Evolutionary conservation across 2,329 filamentous ascomycete genomes (phyloP), one percentile per base, ranked within the genome.

Genomic region (Chrysoporthe austroafricana): DNA sequence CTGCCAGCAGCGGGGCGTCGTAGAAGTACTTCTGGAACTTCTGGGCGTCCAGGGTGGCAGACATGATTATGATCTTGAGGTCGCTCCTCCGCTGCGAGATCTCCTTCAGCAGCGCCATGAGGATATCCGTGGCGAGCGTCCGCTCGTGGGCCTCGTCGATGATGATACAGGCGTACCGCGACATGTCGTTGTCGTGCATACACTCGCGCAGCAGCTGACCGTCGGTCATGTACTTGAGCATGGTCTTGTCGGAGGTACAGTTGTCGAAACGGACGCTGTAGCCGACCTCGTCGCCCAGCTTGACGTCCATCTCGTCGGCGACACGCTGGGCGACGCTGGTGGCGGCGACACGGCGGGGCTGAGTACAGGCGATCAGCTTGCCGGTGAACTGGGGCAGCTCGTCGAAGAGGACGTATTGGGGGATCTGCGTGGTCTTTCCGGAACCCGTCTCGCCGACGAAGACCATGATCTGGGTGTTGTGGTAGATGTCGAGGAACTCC

Each of bases 191-290:
- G 79, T 99, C 96, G 80, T 97, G 90, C 90, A 99, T 97, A 67
- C 96, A 94, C 81, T 99, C 96, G 76, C 96, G 86, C 76, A 98
- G 85, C 75, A 99, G 89, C 91, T 99, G 98, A 88, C 96, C 96
- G 77, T 99, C 96, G 57, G 96, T 99, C 96, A 99, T 99, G 84
- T 99, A 99, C 84, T 99, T 99, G 77, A 99, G 88, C 70, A 96
- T 88, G 1, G 96, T 99, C 79, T 92, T 94, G 67, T 89, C 88
- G 62, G 91, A 88, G 0, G 96, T 98, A 82, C 90, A 92, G 79
- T 99, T 96, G 80, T 99, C 96, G 80, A 99, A 99, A 84, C 96
- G 93, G 78, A 99, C 98, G 79, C 93, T 98, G 83, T 98, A 99
- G 79, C 96, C 96, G 66, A 99, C 94, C 81, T 98, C 95, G 73